Percentiles rank a stretch among this genome's conserved stretches.
Conservation (phyloP, 192 early-diverging fungal species). For the Haplosporangium gracile region DNA sequence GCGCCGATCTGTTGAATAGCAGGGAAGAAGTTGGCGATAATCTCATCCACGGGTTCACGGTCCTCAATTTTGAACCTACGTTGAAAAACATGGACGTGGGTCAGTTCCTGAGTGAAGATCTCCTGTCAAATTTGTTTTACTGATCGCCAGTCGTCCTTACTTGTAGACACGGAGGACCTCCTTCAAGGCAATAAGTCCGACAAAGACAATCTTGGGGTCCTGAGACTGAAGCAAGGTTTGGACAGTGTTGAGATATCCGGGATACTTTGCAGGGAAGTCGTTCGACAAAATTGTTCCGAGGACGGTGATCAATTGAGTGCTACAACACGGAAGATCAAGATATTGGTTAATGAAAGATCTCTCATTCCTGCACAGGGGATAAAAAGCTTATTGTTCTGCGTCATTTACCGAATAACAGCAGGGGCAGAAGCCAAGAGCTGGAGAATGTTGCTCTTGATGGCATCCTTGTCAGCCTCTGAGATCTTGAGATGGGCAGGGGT, state of each 20-base stretch:
- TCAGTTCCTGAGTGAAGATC: background rate
- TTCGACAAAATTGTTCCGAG: conserved; percentile 79
- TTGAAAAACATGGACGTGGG: background rate
- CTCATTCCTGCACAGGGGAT: background rate
- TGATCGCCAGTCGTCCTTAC: conserved; percentile 57
- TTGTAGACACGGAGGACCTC: conserved; percentile 87
- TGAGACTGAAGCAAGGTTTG: conserved; percentile 73
- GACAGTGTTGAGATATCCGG: conserved; percentile 78
- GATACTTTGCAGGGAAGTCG: conserved; percentile 89
- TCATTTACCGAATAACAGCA: conserved; percentile 36
- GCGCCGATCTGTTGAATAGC: conserved; percentile 83
- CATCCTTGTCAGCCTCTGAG: conserved; percentile 43
- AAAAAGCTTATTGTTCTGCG: background rate
- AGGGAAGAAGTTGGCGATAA: conserved; percentile 84
- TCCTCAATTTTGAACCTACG: conserved; percentile 69
- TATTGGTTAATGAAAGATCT: background rate
- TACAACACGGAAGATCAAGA: conserved; percentile 7
- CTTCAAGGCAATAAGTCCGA: conserved; percentile 83
- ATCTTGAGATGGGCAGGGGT: conserved; percentile 51
- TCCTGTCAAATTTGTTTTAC: background rate
- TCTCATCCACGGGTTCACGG: conserved; percentile 76
- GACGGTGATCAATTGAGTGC: conserved; percentile 83
- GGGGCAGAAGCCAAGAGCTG: conserved; percentile 50
- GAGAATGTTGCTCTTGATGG: conserved; percentile 49
- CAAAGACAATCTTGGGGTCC: conserved; percentile 79